These are phyloP conservation scores for Lupinus albus DNA, from an alignment of 306 rosid species.

Conservation along the genomic window DNA sequence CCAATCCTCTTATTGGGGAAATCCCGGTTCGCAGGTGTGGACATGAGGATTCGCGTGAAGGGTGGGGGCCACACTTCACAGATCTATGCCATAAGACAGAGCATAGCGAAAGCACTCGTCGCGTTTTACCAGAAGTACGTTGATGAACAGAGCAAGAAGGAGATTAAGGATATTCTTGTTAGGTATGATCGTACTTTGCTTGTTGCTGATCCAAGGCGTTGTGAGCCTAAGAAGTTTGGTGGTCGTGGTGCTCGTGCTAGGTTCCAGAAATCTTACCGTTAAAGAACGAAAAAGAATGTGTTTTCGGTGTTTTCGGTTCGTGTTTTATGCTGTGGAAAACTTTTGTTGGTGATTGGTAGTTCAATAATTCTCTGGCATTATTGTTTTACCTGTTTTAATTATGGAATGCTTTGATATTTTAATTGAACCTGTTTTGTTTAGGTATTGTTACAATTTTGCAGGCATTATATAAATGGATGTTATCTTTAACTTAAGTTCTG, in stretches of 20 bases:
- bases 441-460: conserved; percentile 14
- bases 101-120: conserved; percentile 79
- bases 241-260: conserved; percentile 93
- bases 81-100: conserved; percentile 85
- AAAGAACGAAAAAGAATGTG: conserved; percentile 13
- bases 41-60: conserved; percentile 79
- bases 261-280: conserved; percentile 95
- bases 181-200: conserved; percentile 75
- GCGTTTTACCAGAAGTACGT: conserved; percentile 87
- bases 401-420: conserved; percentile 1
- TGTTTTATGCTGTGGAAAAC: conserved; percentile 38
- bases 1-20: conserved; percentile 75
- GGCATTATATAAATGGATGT: not conserved
- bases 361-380: not conserved
- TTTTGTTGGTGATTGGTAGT: conserved; percentile 6
- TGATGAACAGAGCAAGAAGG: conserved; percentile 92
- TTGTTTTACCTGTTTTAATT: not conserved
- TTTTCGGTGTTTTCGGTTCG: conserved; percentile 44
- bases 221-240: conserved; percentile 94
- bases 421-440: not conserved
- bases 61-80: conserved; percentile 89
- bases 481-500: not conserved
- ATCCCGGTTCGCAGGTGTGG: conserved; percentile 68
- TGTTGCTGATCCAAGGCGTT: conserved; percentile 83
- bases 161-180: conserved; percentile 77